Base-by-base conservation (phyloP, 2,329 filamentous ascomycete species). In the Xylogone sp. region DNA sequence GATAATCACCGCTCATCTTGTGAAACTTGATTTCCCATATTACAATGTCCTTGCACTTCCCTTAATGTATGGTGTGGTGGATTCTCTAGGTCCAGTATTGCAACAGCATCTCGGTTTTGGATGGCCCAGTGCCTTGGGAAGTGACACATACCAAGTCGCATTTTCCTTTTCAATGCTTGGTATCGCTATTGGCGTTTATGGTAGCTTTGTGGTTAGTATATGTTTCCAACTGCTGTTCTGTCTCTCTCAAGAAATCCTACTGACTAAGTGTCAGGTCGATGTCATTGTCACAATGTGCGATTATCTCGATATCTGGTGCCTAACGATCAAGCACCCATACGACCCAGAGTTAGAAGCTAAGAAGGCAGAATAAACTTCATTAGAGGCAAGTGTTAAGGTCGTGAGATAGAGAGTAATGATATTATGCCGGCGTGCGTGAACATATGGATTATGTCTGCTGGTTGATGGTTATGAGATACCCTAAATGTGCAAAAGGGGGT, bases 231-330 rank as follows among this genome's bases (percentile, higher is more conserved):
- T 39, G 21, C 16, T 22, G 20, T 43, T 12, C 18, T 50, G 9
- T 12, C 29, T 21, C 27, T 49, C 13, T 27, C 10, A 6, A 27
- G 10, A 10, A 27, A 27, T 6, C 24, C 10, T 27, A 10, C 24
- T 27, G 10, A 27, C 5, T 27, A 10, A 6, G 10, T 27, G 42
- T 20, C 51, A 78, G 75, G 71, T 96, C 27, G 94, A 97, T 68
- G 92, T 97, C 51, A 97, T 99, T 59, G 90, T 94, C 53, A 95
- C 90, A 24, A 97, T 99, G 62, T 99, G 94, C 72, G 94, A 99
- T 69, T 96, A 96, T 68, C 78, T 97, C 55, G 94, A 99, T 68
- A 99, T 99, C 60, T 97, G 91, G 90, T 99, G 94, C 68, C 76
- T 99, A 68, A 96, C 89, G 1, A 99, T 99, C 74, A 99, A 99